Evolutionary conservation across 179 eudicot genomes (phyloP), one percentile per base, ranked within the genome.

Genomic region (Spinacia oleracea): DNA sequence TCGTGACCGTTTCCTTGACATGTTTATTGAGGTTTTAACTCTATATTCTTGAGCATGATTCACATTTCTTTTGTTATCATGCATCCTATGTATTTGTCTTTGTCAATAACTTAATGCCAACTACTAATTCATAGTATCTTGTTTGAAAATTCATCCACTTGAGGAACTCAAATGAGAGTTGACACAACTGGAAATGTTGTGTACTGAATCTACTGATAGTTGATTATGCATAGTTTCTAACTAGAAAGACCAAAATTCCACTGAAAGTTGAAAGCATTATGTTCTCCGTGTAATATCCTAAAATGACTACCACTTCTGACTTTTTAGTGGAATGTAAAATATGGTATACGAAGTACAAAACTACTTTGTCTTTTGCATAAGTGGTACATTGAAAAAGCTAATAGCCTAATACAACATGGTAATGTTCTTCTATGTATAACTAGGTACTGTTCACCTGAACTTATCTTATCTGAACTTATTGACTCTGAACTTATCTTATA

Each of bases 21-120:
- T 65, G 77, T 91, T 93, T 81, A 83, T 78, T 25, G 88, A 90
- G 96, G 97, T 93, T 86, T 29, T 43, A 60, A 53, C 46, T 51
- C 63, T 50, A 14, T 2, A 38, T 3, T 50, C 3, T 32, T 20
- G 20, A 70, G 23, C 11, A 14, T 32, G 45, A 16, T 71, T 27
- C 25, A 46, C 42, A 50, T 71, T 27, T 46, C 74, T 48, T 40
- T 27, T 46, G 56, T 29, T 16, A 31, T 71, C 12, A 34, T n/a
- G n/a, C n/a, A n/a, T 71, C 21, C 56, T 70, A 34, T 31, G 10
- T 63, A 10, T 63, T 63, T 2, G 67, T 29, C n/a, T 15, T 25
- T 20, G 38, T 67, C 11, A 6, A 18, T 38, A 34, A 20, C 38
- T 65, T 14, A 45, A 35, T 63, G 40, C 21, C 38, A 21, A 12